Base-by-base conservation (phyloP, 2,329 filamentous ascomycete species). In the Epichloe festucae region DNA sequence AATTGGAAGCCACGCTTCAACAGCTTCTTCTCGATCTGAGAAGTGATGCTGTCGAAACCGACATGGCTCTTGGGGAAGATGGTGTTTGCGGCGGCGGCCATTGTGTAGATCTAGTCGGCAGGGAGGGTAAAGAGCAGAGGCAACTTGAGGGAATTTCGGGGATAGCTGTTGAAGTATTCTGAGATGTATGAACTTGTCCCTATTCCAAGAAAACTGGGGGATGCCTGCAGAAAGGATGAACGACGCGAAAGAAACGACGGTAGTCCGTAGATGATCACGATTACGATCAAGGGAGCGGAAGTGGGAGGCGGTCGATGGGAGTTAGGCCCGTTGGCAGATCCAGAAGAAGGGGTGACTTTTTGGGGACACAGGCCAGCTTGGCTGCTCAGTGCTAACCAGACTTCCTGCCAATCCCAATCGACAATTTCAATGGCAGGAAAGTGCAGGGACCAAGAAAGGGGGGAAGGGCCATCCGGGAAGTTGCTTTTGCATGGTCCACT, bases 1-100 rank as follows among this genome's bases (percentile, higher is more conserved):
- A 98, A 98, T 74, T 98, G 93, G 74, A 98, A 98, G 64, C 93
- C 93, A 74, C 93, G 89, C 82, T 98, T 98, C 76, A 98, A 73
- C 69, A 97, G 85, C 85, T 98, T 98, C 77, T 88, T 87, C 84
- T 98, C 93, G 65, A 98, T 98, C 79, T 98, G 93, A 62, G 85
- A 89, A 63, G 93, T 98, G 79, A 98, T 98, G 78, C 89, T 96
- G 78, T 98, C 93, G 78, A 98, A 98, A 82, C 93, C 93, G 72
- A 98, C 93, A 79, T 97, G 93, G 85, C 85, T 95, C 71, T 93
- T 85, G 67, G 93, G 93, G 73, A 88, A 93, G 69, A 85, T 81
- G 65, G 82, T 82, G 65, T 81, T 74, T 66, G 82, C 48, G 68
- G 43, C 17, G 64, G 84, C 81, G 65, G 84, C 80, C 80, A 86